phyloP scores from a whole-genome alignment of 2,329 filamentous ascomycete species.

The Helminthosporium solani region DNA sequence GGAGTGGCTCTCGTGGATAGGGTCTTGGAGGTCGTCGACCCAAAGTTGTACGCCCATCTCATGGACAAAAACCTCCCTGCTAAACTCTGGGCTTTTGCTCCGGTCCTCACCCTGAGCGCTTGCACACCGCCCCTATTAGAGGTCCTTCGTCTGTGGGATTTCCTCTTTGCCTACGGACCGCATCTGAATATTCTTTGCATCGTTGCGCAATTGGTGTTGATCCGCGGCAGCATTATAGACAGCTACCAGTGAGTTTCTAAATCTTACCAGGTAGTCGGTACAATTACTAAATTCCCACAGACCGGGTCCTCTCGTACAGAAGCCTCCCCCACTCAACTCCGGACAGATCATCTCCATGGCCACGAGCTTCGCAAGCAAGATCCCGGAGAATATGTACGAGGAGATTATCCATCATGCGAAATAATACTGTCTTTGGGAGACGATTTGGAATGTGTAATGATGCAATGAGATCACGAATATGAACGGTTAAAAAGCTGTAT shows the following conservation, averaged over 20 bases:
- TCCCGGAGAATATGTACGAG: conserved; percentile 85
- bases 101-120: conserved; percentile 89
- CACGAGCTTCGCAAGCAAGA: conserved; percentile 82
- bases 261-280: neutral
- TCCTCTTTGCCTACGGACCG: conserved; percentile 91
- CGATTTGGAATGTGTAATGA: neutral
- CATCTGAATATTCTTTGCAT: conserved; percentile 96
- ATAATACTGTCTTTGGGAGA: conserved; percentile 43
- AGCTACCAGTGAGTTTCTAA: conserved; percentile 68
- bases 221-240: conserved; percentile 78
- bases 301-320: conserved; percentile 87
- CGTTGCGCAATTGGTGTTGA: conserved; percentile 87
- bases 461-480: neutral
- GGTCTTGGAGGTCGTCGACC: conserved; percentile 86
- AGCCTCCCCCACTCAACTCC: conserved; percentile 80
- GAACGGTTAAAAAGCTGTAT: too few species aligned
- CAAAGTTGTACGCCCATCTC: conserved; percentile 80
- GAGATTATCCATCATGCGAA: conserved; percentile 87
- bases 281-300: conserved; percentile 51
- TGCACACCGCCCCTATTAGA: conserved; percentile 94
- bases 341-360: conserved; percentile 82
- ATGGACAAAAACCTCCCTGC: conserved; percentile 72
- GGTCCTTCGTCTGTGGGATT: conserved; percentile 93
- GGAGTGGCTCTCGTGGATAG: conserved; percentile 89
- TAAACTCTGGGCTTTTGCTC: conserved; percentile 94